These are phyloP conservation scores for Aspergillus cavernicola DNA, from an alignment of 495 filamentous ascomycete species.

Conservation along the genomic window DNA sequence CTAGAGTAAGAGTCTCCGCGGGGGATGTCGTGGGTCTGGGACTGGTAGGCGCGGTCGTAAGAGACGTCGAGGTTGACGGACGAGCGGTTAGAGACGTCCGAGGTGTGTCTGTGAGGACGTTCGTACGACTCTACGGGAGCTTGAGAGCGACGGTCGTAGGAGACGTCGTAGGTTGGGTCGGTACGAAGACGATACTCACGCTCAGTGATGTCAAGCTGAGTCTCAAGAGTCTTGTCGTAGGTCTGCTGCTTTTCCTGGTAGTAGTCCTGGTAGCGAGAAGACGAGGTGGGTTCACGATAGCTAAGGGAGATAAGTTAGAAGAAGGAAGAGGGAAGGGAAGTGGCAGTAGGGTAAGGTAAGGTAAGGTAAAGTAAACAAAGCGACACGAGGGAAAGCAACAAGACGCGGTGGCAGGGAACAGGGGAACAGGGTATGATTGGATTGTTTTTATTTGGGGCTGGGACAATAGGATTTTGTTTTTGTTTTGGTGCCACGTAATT, in stretches of 20 bases:
- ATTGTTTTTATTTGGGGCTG: slow-evolving; percentile 18
- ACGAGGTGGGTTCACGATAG: slow-evolving; percentile 38
- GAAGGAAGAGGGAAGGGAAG: slow-evolving; percentile 13
- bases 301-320: slow-evolving; percentile 36
- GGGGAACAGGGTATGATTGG: slow-evolving; percentile 19
- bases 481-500: slow-evolving; percentile 40
- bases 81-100: slow-evolving; percentile 18
- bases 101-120: slow-evolving; percentile 12
- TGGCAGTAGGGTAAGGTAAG: slow-evolving; percentile 18
- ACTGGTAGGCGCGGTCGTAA: slow-evolving; percentile 25
- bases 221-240: slow-evolving; percentile 51
- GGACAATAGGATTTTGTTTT: slow-evolving; percentile 21
- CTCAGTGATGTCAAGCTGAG: slow-evolving; percentile 78
- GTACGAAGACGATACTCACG: slow-evolving; percentile 78
- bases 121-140: slow-evolving; percentile 29
- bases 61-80: slow-evolving; percentile 14
- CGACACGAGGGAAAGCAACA: slow-evolving; percentile 18
- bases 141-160: slow-evolving; percentile 44
- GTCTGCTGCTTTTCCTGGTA: slow-evolving; percentile 49
- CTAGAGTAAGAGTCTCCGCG: slow-evolving; percentile 26
- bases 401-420: slow-evolving; percentile 7
- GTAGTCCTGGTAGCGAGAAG: slow-evolving; percentile 48
- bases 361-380: slow-evolving; percentile 15
- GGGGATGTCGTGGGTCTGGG: slow-evolving; percentile 28
- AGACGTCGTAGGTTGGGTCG: slow-evolving; percentile 64